phyloP scores from a whole-genome alignment of 108 stramenopile species.

The Craspedostauros australis region DNA sequence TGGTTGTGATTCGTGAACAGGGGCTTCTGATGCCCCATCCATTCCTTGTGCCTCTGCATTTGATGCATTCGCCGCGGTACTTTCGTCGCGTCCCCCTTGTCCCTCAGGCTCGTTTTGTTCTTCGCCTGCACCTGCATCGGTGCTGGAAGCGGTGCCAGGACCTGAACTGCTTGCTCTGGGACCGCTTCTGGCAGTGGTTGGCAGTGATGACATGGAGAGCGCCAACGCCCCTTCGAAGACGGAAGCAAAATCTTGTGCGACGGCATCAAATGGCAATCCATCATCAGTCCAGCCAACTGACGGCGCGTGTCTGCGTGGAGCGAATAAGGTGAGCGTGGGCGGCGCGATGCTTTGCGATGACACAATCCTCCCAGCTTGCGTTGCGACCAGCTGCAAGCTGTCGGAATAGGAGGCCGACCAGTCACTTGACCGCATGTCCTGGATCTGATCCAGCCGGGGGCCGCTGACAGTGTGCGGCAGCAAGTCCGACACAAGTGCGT shows the following conservation, averaged over 20 bases:
- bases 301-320: not conserved
- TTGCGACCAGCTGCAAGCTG: slow-evolving; percentile 35
- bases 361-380: slow-evolving; percentile 46
- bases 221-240: slow-evolving; percentile 60
- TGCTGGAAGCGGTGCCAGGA: not conserved
- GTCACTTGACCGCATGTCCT: slow-evolving; percentile 16
- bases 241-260: slow-evolving; percentile 48
- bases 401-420: no score
- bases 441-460: no score
- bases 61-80: not conserved
- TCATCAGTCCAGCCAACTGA: slow-evolving; percentile 75
- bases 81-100: not conserved
- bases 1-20: no score
- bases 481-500: slow-evolving; percentile 50
- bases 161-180: no score
- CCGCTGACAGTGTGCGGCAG: slow-evolving; percentile 31
- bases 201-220: no score
- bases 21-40: not conserved
- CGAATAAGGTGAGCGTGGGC: slow-evolving; percentile 1
- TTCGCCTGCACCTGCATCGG: slow-evolving; percentile 1
- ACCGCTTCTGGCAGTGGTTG: no score
- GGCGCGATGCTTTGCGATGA: slow-evolving; percentile 25
- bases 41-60: slow-evolving; percentile 5
- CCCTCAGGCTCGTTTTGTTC: slow-evolving; percentile 1
- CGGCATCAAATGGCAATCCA: slow-evolving; percentile 58